Evolutionary conservation across 2,329 filamentous ascomycete genomes (phyloP).

Genomic region (Xylariaceae sp.): DNA sequence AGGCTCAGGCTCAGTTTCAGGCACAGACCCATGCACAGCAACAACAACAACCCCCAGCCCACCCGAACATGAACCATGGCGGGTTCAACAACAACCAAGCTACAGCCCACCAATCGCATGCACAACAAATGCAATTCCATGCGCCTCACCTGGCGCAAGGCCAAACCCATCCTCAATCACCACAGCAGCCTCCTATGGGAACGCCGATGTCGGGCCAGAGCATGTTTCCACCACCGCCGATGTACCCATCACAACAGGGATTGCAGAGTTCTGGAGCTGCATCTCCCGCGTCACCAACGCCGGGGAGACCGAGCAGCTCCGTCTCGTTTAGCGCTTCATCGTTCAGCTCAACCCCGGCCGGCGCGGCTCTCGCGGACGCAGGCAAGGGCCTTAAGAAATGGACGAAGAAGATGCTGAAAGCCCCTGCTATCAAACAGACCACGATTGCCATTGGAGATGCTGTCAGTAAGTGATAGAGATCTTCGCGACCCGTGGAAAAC

Average conservation of each 20-base stretch:
- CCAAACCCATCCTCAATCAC: constrained; percentile 8
- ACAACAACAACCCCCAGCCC: constrained; percentile 10
- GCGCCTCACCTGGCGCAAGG: background rate
- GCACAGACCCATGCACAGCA: constrained; percentile 14
- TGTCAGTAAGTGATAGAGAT: constrained; percentile 19
- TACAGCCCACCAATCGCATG: constrained; percentile 1
- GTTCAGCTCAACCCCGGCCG: constrained; percentile 20
- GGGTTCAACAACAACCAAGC: constrained; percentile 5
- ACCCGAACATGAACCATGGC: constrained; percentile 1
- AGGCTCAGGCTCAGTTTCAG: constrained; percentile 11
- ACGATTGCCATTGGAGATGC: constrained; percentile 22
- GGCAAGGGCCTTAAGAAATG: constrained; percentile 30
- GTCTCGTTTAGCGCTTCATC: background rate
- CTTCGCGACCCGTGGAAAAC: too few species aligned
- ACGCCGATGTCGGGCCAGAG: constrained; percentile 1
- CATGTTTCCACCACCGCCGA: constrained; percentile 7
- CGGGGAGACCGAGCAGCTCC: constrained; percentile 19
- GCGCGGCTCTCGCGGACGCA: constrained; percentile 18
- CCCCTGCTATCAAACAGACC: constrained; percentile 23
- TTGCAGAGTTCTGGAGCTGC: constrained; percentile 11
- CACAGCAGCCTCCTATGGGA: constrained; percentile 1
- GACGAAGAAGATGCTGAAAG: constrained; percentile 28
- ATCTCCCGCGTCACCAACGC: background rate
- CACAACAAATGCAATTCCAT: constrained; percentile 1
- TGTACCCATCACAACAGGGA: constrained; percentile 3